These are phyloP conservation scores for Penicillium dipodomyicola DNA, from an alignment of 495 filamentous ascomycete genomes.

Conservation along the genomic window DNA sequence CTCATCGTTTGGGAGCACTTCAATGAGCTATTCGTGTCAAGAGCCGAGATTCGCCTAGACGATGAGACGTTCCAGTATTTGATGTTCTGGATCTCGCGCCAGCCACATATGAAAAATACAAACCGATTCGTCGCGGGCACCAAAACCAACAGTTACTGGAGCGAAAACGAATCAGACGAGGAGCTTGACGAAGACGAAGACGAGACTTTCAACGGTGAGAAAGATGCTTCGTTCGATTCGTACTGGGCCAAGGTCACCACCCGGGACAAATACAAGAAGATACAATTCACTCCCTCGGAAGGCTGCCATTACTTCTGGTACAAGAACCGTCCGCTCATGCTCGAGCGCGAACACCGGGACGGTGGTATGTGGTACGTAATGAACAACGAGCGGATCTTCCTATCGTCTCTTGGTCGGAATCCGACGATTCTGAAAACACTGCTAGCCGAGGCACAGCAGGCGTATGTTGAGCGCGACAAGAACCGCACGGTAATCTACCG, in stretches of 20 bases:
- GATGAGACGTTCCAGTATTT: constrained; percentile 69
- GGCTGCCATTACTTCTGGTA: constrained; percentile 68
- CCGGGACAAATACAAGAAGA: constrained; percentile 54
- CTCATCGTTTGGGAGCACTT: constrained; percentile 38
- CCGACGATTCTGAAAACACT: constrained; percentile 64
- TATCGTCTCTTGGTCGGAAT: constrained; percentile 66
- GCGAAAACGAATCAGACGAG: constrained; percentile 35
- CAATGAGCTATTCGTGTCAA: constrained; percentile 43
- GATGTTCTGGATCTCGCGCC: constrained; percentile 66
- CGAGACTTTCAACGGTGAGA: background rate
- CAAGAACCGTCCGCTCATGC: constrained; percentile 52
- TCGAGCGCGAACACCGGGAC: constrained; percentile 46
- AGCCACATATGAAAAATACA: constrained; percentile 54
- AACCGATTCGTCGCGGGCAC: constrained; percentile 63
- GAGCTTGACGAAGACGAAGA: constrained; percentile 29
- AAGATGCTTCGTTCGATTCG: constrained; percentile 34
- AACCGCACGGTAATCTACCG: constrained; percentile 67
- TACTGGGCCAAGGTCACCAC: constrained; percentile 48
- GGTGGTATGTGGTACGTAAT: constrained; percentile 26
- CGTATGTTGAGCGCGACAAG: constrained; percentile 57
- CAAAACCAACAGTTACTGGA: constrained; percentile 51
- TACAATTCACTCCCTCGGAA: constrained; percentile 63
- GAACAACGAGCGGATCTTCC: constrained; percentile 58
- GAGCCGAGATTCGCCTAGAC: constrained; percentile 61
- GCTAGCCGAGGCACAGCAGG: constrained; percentile 59